A percentile compares a stretch with the other conserved stretches of the same genome.
Evolutionary conservation across 1,284 basidiomycete species (phyloP).

Genomic region (Termitomyces sp.): DNA sequence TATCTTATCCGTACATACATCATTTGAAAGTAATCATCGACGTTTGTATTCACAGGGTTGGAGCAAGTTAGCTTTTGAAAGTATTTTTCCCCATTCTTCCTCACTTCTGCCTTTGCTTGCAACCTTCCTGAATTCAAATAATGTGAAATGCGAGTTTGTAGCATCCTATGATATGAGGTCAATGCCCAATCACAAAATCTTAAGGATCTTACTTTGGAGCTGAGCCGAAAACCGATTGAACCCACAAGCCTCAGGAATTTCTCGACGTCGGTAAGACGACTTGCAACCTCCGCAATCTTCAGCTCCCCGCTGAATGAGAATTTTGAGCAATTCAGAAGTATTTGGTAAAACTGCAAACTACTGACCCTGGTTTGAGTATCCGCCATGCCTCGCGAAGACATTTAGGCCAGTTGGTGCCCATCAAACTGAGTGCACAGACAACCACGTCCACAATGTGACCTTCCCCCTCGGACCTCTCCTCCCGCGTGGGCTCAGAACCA

Average conservation of each 20-base stretch:
- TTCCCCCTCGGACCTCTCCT: conserved; percentile 40
- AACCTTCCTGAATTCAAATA: conserved; percentile 81
- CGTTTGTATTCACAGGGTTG: conserved; percentile 98
- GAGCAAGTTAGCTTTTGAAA: conserved; percentile 59
- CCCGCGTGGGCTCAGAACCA: conserved; percentile 59
- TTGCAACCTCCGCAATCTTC: conserved; percentile 94
- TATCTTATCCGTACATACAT: conserved; percentile 18
- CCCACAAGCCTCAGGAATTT: conserved; percentile 72
- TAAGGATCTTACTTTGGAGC: conserved; percentile 54
- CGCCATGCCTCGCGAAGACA: conserved; percentile 89
- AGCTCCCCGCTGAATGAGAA: conserved; percentile 66
- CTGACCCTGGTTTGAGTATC: conserved; percentile 76
- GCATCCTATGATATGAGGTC: conserved; percentile 50
- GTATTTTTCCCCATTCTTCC: conserved; percentile 61
- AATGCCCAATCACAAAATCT: conserved; percentile 1
- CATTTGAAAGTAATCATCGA: conserved; percentile 43
- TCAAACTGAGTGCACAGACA: conserved; percentile 92
- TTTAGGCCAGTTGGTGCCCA: conserved; percentile 95
- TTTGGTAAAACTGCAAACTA: conserved; percentile 16
- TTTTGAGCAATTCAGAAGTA: background rate
- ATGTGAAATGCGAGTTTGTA: conserved; percentile 82
- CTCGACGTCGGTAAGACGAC: conserved; percentile 72
- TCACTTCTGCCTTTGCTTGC: conserved; percentile 42
- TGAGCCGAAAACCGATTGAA: conserved; percentile 78
- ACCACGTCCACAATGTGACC: conserved; percentile 86